Percentiles rank a stretch among this genome's conserved stretches.
Evolutionary conservation across 2,329 filamentous ascomycete species (phyloP).

Genomic region (Trichoderma atrobrunneum): DNA sequence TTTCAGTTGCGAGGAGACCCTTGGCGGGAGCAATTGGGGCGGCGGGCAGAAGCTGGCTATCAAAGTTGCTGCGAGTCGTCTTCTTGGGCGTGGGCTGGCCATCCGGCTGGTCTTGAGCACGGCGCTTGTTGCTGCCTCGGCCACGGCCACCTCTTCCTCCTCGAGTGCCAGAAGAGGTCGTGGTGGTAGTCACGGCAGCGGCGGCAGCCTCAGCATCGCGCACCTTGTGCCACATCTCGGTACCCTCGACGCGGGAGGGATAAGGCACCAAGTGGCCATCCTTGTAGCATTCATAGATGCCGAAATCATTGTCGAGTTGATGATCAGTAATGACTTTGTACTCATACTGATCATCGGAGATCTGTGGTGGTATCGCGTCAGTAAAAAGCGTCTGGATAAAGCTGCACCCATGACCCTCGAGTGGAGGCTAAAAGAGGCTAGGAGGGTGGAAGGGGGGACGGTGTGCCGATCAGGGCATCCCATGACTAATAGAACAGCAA

Average conservation of each 20-base stretch:
- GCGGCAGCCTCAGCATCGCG: slow-evolving; percentile 39
- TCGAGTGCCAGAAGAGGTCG: slow-evolving; percentile 29
- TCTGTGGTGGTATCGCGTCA: slow-evolving; percentile 27
- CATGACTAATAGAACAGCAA: slow-evolving; percentile 18
- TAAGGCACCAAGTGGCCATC: slow-evolving; percentile 46
- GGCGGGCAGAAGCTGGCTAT: slow-evolving; percentile 27
- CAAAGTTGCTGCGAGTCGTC: slow-evolving; percentile 36
- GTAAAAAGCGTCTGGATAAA: neutral
- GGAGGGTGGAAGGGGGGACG: neutral
- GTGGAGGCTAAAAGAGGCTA: neutral
- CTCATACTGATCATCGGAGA: slow-evolving; percentile 44
- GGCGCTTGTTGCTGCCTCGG: slow-evolving; percentile 45
- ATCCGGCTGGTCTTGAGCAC: slow-evolving; percentile 49
- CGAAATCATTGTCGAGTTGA: slow-evolving; percentile 43
- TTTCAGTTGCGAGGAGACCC: slow-evolving; percentile 40
- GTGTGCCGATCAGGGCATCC: neutral
- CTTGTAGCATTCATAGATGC: slow-evolving; percentile 41
- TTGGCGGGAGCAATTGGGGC: slow-evolving; percentile 32
- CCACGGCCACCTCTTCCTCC: slow-evolving; percentile 32
- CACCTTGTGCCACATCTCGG: slow-evolving; percentile 41
- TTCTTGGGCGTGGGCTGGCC: slow-evolving; percentile 51
- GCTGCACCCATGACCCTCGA: neutral
- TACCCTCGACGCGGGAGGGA: slow-evolving; percentile 42
- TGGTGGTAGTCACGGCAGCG: slow-evolving; percentile 28
- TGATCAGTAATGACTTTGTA: slow-evolving; percentile 46